Conservation (phyloP, 192 early-diverging fungal species). For the Phlyctochytrium planicorne region DNA sequence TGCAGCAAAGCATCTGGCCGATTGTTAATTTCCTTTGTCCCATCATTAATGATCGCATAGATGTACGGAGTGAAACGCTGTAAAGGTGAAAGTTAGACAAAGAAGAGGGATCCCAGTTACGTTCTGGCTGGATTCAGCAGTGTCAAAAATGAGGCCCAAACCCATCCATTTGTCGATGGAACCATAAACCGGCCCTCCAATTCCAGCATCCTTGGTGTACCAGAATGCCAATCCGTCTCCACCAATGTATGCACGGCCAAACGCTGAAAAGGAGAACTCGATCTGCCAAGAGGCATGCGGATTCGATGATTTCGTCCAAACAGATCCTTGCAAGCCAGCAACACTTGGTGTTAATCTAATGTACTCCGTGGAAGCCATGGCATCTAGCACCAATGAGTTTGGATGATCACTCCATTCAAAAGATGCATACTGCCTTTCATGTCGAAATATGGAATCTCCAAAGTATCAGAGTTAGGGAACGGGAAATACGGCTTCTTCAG, state of each 20-base stretch:
- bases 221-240: constrained; percentile 80
- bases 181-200: constrained; percentile 63
- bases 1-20: constrained; percentile 32
- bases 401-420: not conserved
- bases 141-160: constrained; percentile 66
- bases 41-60: constrained; percentile 67
- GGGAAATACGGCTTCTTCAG: constrained; percentile 44
- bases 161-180: constrained; percentile 66
- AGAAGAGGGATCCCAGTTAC: constrained; percentile 9
- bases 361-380: constrained; percentile 24
- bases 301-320: constrained; percentile 64
- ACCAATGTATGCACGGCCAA: constrained; percentile 59
- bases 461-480: constrained; percentile 6
- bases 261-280: constrained; percentile 59
- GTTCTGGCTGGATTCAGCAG: constrained; percentile 35
- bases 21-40: constrained; percentile 47
- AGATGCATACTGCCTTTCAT: constrained; percentile 10
- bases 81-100: no score
- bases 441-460: constrained; percentile 30
- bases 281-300: constrained; percentile 73
- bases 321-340: constrained; percentile 48
- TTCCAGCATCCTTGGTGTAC: constrained; percentile 63
- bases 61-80: constrained; percentile 55
- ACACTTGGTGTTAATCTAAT: constrained; percentile 62
- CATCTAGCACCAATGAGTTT: constrained; percentile 21